Conservation (phyloP, 2,329 filamentous ascomycete species). For the Fusarium circinatum region DNA sequence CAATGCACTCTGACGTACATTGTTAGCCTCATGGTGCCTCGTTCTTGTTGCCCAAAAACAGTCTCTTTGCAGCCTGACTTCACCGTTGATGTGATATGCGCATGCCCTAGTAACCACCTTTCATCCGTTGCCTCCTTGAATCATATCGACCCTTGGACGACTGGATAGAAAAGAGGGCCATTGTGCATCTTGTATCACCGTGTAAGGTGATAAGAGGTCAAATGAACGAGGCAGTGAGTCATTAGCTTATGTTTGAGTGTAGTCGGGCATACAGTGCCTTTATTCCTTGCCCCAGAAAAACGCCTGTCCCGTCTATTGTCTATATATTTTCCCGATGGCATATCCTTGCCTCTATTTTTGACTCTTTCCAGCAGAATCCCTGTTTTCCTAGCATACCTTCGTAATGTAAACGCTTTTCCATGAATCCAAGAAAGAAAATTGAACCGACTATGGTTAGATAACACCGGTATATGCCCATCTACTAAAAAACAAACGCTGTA, state of each 20-base stretch:
- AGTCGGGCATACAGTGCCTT: constrained; percentile 22
- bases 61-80: constrained; percentile 25
- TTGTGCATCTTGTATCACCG: neutral
- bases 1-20: constrained; percentile 18
- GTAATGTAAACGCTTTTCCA: constrained; percentile 12
- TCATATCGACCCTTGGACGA: constrained; percentile 4
- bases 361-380: constrained; percentile 27
- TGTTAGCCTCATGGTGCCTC: neutral
- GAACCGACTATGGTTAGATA: neutral
- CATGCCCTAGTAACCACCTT: neutral
- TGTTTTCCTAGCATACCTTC: constrained; percentile 31
- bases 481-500: constrained; percentile 33
- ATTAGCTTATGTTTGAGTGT: constrained; percentile 12
- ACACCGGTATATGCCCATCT: constrained; percentile 35
- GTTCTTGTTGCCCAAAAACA: constrained; percentile 25
- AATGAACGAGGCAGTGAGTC: constrained; percentile 23
- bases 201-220: constrained; percentile 4
- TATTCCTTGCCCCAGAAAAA: constrained; percentile 25
- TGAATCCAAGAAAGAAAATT: constrained; percentile 4
- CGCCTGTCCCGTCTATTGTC: constrained; percentile 41
- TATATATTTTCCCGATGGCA: constrained; percentile 27
- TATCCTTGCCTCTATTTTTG: constrained; percentile 24
- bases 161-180: constrained; percentile 1
- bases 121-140: constrained; percentile 1
- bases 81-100: neutral